phyloP scores from a whole-genome alignment of 208 protist genomes.

The Acanthamoeba royreba region DNA sequence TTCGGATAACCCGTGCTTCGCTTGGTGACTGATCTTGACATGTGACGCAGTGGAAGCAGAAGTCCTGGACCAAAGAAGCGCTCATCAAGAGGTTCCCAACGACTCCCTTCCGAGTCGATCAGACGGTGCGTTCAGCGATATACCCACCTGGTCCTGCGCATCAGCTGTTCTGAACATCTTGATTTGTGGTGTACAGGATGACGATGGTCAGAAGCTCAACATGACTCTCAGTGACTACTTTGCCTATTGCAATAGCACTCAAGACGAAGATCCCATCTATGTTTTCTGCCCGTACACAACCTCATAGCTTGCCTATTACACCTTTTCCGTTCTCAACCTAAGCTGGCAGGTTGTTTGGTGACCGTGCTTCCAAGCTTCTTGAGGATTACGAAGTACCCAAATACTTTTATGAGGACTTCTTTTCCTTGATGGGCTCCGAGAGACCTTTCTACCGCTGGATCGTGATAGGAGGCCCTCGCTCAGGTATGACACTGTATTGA shows the following conservation, averaged over 20 bases:
- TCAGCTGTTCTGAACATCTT: neutral
- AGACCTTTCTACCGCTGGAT: neutral
- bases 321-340: neutral
- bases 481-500: no score
- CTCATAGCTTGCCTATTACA: no score
- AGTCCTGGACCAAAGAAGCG: conserved; percentile 8
- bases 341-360: neutral
- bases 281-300: conserved; percentile 41
- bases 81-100: neutral
- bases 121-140: neutral
- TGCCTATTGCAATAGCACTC: neutral
- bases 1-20: no score
- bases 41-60: conserved; percentile 8
- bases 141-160: neutral
- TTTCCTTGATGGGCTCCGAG: neutral
- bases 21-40: neutral
- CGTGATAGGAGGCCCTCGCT: conserved; percentile 30
- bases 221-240: conserved; percentile 44
- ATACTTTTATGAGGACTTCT: conserved; percentile 36
- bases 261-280: conserved; percentile 44
- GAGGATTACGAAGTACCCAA: conserved; percentile 32
- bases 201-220: conserved; percentile 9
- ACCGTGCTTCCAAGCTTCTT: neutral
- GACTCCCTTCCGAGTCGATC: conserved; percentile 14
- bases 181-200: conserved; percentile 2